phyloP scores from a whole-genome alignment of 192 early-diverging fungal species.

The Backusella tuberculispora region DNA sequence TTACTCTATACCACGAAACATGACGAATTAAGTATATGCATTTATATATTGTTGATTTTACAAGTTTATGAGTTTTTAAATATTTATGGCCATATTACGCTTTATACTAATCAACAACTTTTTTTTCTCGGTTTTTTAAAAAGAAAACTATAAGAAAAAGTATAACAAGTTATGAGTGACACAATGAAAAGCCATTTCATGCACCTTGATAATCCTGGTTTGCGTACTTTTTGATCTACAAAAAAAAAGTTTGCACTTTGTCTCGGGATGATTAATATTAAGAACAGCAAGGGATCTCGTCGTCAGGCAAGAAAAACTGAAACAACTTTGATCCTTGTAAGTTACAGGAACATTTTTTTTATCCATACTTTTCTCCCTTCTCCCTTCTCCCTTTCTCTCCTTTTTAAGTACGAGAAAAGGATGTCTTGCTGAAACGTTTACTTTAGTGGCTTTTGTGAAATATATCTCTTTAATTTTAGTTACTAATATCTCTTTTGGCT shows the following conservation, averaged over 20 bases:
- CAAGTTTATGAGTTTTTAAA: background rate
- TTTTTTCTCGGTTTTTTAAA: no score
- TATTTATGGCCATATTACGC: background rate
- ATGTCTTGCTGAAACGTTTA: no score
- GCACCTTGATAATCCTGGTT: background rate
- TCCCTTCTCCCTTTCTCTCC: background rate
- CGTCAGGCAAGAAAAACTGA: background rate
- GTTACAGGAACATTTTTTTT: slow-evolving; percentile 9
- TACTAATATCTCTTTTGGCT: no score
- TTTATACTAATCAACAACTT: no score
- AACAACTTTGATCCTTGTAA: slow-evolving; percentile 5
- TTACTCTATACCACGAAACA: background rate
- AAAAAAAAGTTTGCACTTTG: background rate
- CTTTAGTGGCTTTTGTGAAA: no score
- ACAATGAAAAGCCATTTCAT: no score
- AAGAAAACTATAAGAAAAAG: no score
- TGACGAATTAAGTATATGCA: background rate
- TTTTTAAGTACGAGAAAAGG: background rate
- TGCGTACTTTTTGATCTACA: background rate
- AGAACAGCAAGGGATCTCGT: background rate
- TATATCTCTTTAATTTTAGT: no score
- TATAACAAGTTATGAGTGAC: no score
- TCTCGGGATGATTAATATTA: background rate
- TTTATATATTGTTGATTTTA: no score
- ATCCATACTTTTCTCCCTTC: background rate